Evolutionary conservation across 2,329 filamentous ascomycete genomes (phyloP), one percentile per base, ranked within the genome.

Genomic region (Hymenoscyphus occultus): DNA sequence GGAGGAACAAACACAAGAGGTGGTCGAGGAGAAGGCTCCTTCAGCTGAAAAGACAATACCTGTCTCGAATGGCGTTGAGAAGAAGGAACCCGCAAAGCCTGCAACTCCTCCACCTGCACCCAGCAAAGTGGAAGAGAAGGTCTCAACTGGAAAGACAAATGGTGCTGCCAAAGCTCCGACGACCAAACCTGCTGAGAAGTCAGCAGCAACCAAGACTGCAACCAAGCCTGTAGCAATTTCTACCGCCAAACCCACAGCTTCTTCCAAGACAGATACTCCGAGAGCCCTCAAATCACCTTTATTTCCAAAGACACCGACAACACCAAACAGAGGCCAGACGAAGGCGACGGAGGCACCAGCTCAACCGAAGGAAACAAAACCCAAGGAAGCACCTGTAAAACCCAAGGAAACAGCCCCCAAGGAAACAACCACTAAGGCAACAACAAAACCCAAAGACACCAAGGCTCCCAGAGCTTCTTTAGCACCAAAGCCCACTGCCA

Each of bases 271-370:
- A 9, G 71, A 73, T 16, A 69, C 74, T n/a, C 76, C 72, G 12
- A 73, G 72, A 19, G 58, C 32, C 35, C 59, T 65, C 9, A 73
- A 74, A 59, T 67, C 71, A 0, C 77, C 80, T 0, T 73, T 74
- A 1, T 67, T 71, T 6, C 68, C 76, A 39, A 82, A 78, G 68
- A 77, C 77, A 2, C 77, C 78, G 3, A 79, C 76, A 32, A 80
- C 66, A 56, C 72, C 75, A n/a, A 67, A 39, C 5, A 68, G 59
- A 63, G 60, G 22, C 28, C 48, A 7, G 39, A 28, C 56, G 16
- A 32, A 9, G 14, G n/a, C 56, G 9, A 39, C 16, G 32, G 32
- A 42, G 16, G n/a, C 35, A 22, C 35, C 61, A 1, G 66, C 68
- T 35, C 70, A 68, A 58, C 12, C 22, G 6, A 51, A 51, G 45